Base-by-base conservation (phyloP, 306 rosid species). In the Arachis stenosperma region DNA sequence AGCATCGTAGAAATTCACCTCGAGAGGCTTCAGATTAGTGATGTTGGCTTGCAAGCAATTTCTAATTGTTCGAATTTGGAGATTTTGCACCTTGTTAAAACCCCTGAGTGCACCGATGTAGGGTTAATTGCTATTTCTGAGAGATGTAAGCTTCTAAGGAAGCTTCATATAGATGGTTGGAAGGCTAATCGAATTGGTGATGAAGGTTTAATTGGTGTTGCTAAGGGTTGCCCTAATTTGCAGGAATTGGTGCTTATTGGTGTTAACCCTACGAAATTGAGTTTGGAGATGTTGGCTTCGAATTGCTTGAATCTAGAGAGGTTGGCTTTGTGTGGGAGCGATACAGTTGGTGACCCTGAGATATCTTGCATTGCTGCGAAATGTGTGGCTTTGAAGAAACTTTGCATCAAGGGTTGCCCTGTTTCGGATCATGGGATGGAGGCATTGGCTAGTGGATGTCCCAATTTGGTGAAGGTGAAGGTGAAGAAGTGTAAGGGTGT, bases 91-190 rank as follows among this genome's bases (percentile, higher is more conserved):
- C 93, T 95, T 9, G 98, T 95, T 11, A 95, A 95, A 79, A 91
- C 89, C 37, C 98, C 92, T 0, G 99, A 95, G 76, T 95, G 99
- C 80, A 88, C 98, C 6, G 90, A 95, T 65, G 9, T 76, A 2
- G 99, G 99, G 5, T 82, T 95, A 14, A 81, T 75, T 5, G 84
- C 96, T 1, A 55, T 95, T 10, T 92, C 97, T 0, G 98, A 92
- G 8, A 77, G 97, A 6, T 95, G 99, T 68, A 92, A 82, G 83
- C 90, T 87, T 7, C 62, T 95, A 44, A 70, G 99, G 82, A 95
- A 95, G 89, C 98, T 95, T 54, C 97, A 95, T 73, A 84, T 95
- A 41, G 99, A 95, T 65, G 99, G 99, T 13, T 95, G 96, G 97
- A 95, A 92, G 71, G 88, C 98, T 0, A 95, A 95, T 70, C 79